These are phyloP conservation scores for Zostera marina DNA, from an alignment of 116 monocot species.

Conservation along the genomic window DNA sequence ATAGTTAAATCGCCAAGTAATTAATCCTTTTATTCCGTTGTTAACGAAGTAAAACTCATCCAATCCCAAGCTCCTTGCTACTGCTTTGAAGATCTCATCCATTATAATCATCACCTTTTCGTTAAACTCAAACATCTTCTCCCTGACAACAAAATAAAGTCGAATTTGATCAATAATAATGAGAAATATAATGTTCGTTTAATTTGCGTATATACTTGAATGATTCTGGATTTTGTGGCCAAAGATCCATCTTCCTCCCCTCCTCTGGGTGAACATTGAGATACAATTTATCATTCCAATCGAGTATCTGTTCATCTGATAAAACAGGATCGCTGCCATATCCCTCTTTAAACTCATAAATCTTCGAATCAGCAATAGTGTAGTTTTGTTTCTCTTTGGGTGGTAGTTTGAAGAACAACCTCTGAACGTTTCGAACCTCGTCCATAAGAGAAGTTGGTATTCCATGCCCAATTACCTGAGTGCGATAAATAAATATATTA, in stretches of 20 bases:
- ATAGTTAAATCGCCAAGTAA: constrained; percentile 39
- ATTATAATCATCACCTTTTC: background rate
- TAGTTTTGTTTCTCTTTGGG: constrained; percentile 20
- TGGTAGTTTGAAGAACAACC: constrained; percentile 28
- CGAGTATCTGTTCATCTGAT: constrained; percentile 27
- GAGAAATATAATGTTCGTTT: too few relatives aligned
- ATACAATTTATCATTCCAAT: constrained; percentile 52
- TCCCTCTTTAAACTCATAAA: constrained; percentile 27
- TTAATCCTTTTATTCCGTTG: constrained; percentile 11
- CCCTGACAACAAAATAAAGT: constrained; percentile 2
- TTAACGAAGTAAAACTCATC: constrained; percentile 28
- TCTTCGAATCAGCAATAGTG: constrained; percentile 12
- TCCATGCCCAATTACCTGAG: constrained; percentile 25
- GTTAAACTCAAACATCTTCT: background rate
- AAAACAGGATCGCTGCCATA: constrained; percentile 43
- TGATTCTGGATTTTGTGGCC: constrained; percentile 35
- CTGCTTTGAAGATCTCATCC: constrained; percentile 14
- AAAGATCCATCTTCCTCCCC: constrained; percentile 27
- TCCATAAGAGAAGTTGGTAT: constrained; percentile 21
- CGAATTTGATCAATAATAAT: too few relatives aligned
- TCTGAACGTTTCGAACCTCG: constrained; percentile 12
- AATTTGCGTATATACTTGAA: constrained; percentile 8
- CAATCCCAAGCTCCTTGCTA: constrained; percentile 29
- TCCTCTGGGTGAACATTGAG: constrained; percentile 41
- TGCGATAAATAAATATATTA: too few relatives aligned